Conservation (phyloP, 345 rosid species). For the Citrus medica region DNA sequence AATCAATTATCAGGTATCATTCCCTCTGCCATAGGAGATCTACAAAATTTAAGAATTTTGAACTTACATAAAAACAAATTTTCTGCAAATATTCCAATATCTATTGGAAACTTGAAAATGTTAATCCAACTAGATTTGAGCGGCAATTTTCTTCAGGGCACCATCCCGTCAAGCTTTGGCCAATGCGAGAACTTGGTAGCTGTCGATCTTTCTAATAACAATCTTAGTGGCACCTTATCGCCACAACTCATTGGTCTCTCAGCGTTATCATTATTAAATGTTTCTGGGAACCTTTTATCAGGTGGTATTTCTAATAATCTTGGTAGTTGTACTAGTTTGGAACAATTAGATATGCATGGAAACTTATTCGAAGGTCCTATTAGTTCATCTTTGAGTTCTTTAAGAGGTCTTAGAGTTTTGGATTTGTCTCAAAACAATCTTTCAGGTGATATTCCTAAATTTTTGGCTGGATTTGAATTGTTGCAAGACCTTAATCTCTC, state of each 20-base stretch:
- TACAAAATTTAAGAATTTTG: not conserved
- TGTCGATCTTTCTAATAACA: not conserved
- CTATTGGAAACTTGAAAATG: constrained; percentile 12
- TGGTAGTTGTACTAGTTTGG: not conserved
- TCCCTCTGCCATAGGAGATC: constrained; percentile 2
- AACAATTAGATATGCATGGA: not conserved
- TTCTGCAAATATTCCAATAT: constrained; percentile 11
- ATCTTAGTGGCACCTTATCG: constrained; percentile 21
- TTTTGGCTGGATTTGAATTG: not conserved
- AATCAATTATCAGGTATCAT: not conserved
- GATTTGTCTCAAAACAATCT: constrained; percentile 4
- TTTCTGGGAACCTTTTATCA: not conserved
- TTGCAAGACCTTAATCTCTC: constrained; percentile 8
- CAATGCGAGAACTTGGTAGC: not conserved
- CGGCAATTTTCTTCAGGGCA: constrained; percentile 14
- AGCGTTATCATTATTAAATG: constrained; percentile 11
- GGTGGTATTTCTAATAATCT: constrained; percentile 1
- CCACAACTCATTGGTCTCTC: constrained; percentile 3
- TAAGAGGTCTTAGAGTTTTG: too few species aligned
- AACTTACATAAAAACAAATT: not conserved
- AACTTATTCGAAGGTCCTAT: constrained; percentile 11
- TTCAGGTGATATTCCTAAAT: constrained; percentile 10
- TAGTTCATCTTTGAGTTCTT: not conserved
- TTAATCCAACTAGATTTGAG: not conserved
- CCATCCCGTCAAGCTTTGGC: constrained; percentile 16